Conservation (phyloP, 2,329 filamentous ascomycete species). For the Plectosphaerella sp. region DNA sequence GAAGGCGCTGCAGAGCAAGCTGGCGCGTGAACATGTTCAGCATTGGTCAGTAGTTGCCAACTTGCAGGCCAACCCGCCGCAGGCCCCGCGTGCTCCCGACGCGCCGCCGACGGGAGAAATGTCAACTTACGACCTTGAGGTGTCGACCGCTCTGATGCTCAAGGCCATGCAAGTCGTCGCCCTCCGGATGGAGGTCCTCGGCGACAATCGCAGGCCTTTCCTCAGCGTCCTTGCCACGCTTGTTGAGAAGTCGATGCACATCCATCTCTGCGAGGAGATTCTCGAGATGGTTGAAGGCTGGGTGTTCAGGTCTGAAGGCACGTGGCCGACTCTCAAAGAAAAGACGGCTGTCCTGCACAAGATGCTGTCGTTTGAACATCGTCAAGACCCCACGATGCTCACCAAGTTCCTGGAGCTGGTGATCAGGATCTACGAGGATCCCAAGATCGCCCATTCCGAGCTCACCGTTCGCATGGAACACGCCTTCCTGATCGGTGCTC, state of each 20-base stretch:
- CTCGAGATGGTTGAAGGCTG: constrained; percentile 90
- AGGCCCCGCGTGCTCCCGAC: constrained; percentile 38
- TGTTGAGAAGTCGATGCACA: constrained; percentile 90
- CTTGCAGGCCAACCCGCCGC: constrained; percentile 36
- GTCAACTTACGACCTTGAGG: constrained; percentile 73
- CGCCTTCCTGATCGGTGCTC: constrained; percentile 91
- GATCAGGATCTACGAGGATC: constrained; percentile 96
- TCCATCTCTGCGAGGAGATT: constrained; percentile 84
- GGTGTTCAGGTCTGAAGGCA: constrained; percentile 94
- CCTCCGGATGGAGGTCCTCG: constrained; percentile 85
- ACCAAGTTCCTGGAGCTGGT: constrained; percentile 94
- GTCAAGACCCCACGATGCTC: constrained; percentile 77
- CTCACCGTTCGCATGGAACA: constrained; percentile 96
- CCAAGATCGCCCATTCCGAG: constrained; percentile 90
- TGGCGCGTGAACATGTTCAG: constrained; percentile 89
- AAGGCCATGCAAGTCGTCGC: constrained; percentile 94
- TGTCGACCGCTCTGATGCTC: constrained; percentile 87
- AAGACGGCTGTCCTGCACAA: constrained; percentile 99
- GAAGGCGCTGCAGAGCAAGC: constrained; percentile 87
- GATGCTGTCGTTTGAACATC: constrained; percentile 92
- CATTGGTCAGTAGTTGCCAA: constrained; percentile 59
- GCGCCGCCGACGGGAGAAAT: constrained; percentile 51
- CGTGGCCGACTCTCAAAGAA: constrained; percentile 95
- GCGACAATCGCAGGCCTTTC: constrained; percentile 87
- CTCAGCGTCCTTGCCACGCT: constrained; percentile 91